Percentiles rank a stretch among this genome's conserved stretches.
phyloP scores from a whole-genome alignment of 768 basidiomycete genomes.

The Pleurotus djamor region DNA sequence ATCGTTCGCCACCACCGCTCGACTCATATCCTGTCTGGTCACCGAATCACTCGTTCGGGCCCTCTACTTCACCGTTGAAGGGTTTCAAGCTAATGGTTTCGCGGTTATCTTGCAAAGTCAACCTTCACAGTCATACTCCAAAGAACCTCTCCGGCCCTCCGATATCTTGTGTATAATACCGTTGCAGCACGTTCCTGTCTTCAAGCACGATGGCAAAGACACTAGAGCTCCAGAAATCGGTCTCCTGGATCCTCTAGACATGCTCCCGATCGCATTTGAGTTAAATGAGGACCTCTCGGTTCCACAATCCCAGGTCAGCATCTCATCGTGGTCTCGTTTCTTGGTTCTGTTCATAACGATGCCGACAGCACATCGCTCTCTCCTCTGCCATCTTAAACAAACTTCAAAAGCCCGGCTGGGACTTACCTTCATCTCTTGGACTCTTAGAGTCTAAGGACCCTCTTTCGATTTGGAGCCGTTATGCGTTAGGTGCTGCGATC shows the following conservation, averaged over 20 bases:
- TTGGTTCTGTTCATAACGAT: not conserved
- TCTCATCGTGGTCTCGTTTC: not conserved
- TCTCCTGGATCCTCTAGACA: constrained; percentile 54
- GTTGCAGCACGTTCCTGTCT: constrained; percentile 43
- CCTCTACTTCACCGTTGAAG: constrained; percentile 38
- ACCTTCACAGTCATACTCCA: constrained; percentile 18
- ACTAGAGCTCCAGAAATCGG: constrained; percentile 36
- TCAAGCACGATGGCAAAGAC: constrained; percentile 32
- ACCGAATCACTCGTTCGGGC: constrained; percentile 53
- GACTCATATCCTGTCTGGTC: constrained; percentile 55
- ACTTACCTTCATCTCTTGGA: constrained; percentile 15
- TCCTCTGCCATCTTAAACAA: constrained; percentile 19
- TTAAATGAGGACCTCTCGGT: constrained; percentile 3
- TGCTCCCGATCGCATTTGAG: constrained; percentile 42
- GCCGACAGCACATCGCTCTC: constrained; percentile 25
- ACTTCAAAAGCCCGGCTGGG: constrained; percentile 24
- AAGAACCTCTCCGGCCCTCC: constrained; percentile 21
- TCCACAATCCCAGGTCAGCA: not conserved
- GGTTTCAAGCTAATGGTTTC: constrained; percentile 32
- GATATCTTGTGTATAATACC: constrained; percentile 47
- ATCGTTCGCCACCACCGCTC: constrained; percentile 43
- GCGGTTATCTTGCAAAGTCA: constrained; percentile 35
- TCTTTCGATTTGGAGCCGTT: constrained; percentile 41
- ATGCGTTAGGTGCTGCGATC: constrained; percentile 31
- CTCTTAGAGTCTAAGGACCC: constrained; percentile 30